These are phyloP conservation scores for Eucalyptus erythrocorys DNA, from an alignment of 345 rosid genomes.

Conservation along the genomic window DNA sequence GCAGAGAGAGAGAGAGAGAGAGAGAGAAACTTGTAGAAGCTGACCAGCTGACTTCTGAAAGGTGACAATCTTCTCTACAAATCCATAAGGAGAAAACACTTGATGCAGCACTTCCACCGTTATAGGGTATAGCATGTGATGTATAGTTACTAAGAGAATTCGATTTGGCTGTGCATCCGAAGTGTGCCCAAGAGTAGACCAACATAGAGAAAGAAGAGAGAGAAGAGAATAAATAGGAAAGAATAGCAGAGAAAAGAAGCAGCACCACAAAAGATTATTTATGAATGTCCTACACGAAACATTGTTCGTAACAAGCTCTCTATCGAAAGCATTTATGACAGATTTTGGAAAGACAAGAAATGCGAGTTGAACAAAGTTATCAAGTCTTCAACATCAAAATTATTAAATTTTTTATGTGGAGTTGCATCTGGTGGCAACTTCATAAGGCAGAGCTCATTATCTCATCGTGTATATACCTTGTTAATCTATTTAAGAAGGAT, in stretches of 20 bases:
- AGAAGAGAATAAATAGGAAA: constrained; percentile 51
- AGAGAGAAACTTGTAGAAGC: constrained; percentile 34
- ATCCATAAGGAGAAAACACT: constrained; percentile 90
- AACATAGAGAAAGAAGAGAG: constrained; percentile 45
- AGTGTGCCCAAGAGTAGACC: constrained; percentile 43
- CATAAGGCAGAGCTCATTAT: not conserved
- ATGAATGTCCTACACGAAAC: not conserved
- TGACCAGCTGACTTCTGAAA: constrained; percentile 99
- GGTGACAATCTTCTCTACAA: constrained; percentile 93
- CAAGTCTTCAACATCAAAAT: not conserved
- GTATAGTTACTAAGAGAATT: constrained; percentile 86
- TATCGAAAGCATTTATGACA: not conserved
- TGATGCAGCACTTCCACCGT: constrained; percentile 96
- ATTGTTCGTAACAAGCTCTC: not conserved
- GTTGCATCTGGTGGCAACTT: not conserved
- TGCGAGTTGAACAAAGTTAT: not conserved
- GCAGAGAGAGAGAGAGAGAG: not conserved
- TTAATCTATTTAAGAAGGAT: not conserved
- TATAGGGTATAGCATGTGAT: constrained; percentile 93
- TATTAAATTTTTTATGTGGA: not conserved
- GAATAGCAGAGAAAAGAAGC: constrained; percentile 15
- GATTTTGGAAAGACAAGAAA: not conserved
- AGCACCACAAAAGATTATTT: constrained; percentile 3
- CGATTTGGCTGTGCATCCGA: constrained; percentile 86
- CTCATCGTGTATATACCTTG: not conserved